A percentile compares a stretch with the other conserved stretches of the same genome.
These are phyloP conservation scores for Fusarium nelsonii DNA, from an alignment of 2,329 filamentous ascomycete species.

Conservation along the genomic window DNA sequence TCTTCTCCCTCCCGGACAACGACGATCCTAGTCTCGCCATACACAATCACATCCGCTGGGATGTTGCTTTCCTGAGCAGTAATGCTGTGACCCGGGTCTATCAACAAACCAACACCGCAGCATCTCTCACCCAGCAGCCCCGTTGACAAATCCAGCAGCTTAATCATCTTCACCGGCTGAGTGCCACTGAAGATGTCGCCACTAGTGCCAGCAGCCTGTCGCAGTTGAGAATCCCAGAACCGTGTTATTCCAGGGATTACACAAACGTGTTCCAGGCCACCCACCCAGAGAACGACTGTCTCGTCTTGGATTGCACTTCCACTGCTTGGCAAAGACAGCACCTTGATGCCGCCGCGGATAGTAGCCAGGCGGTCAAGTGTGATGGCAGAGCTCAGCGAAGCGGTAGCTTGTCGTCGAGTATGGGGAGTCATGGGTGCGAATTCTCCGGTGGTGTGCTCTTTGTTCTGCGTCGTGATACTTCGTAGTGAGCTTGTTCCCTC, in stretches of 20 bases:
- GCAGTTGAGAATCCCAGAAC: constrained; percentile 71
- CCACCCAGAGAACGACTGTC: constrained; percentile 68
- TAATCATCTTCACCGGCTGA: constrained; percentile 68
- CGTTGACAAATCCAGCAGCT: constrained; percentile 64
- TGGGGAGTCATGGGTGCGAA: constrained; percentile 75
- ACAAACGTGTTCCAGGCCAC: constrained; percentile 67
- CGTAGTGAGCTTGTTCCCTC: constrained; percentile 70
- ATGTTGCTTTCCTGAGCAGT: constrained; percentile 55
- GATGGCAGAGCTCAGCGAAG: constrained; percentile 57
- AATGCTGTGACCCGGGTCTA: constrained; percentile 50
- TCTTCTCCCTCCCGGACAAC: constrained; percentile 67
- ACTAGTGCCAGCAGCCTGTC: constrained; percentile 62
- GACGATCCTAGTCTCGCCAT: constrained; percentile 68
- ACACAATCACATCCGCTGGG: constrained; percentile 66
- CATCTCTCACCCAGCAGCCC: constrained; percentile 70
- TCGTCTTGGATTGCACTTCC: constrained; percentile 64
- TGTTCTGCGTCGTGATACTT: constrained; percentile 52
- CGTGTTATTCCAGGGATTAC: constrained; percentile 66
- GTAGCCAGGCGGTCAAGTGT: constrained; percentile 65
- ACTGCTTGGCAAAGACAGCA: constrained; percentile 59
- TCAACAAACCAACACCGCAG: constrained; percentile 62
- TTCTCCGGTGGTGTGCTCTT: constrained; percentile 58
- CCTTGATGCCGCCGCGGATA: constrained; percentile 65
- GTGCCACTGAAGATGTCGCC: constrained; percentile 68
- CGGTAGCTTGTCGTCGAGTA: constrained; percentile 66